Percentiles rank a stretch among this genome's conserved stretches.
Evolutionary conservation across 768 basidiomycete species (phyloP).

Genomic region (Boletus subcaerulescens): DNA sequence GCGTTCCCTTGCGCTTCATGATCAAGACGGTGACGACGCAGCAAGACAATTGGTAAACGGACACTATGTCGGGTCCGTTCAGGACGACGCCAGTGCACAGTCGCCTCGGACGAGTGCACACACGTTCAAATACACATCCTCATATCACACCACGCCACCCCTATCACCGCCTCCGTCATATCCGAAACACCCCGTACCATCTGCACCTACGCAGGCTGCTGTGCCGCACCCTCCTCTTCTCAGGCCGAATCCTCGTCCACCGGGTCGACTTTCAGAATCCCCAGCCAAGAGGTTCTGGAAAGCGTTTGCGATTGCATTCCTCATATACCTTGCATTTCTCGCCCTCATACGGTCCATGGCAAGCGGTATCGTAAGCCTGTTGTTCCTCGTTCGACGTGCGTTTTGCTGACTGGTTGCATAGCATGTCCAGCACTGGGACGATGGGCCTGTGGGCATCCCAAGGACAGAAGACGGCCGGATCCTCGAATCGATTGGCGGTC

Average conservation of each 20-base stretch:
- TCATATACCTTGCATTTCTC: constrained; percentile 11
- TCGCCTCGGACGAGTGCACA: neutral
- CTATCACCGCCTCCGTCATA: constrained; percentile 2
- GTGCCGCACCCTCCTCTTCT: too few species aligned
- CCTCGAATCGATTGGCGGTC: constrained; percentile 6
- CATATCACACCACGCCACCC: constrained; percentile 11
- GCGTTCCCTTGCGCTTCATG: too few species aligned
- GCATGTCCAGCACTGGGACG: neutral
- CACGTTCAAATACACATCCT: neutral
- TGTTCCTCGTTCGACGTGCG: neutral
- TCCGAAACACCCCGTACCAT: neutral
- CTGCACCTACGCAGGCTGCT: too few species aligned
- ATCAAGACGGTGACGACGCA: too few species aligned
- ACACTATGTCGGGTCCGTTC: neutral
- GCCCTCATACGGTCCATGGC: constrained; percentile 1
- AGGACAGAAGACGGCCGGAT: constrained; percentile 15
- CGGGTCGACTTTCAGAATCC: neutral
- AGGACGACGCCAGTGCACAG: neutral
- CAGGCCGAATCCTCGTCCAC: too few species aligned
- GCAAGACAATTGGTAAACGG: too few species aligned
- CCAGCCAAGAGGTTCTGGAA: constrained; percentile 11
- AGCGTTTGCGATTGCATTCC: constrained; percentile 7
- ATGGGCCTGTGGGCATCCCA: constrained; percentile 2
- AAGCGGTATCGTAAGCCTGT: neutral
- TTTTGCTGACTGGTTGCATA: neutral